A percentile compares a stretch with the other conserved stretches of the same genome.
These are phyloP conservation scores for Salix koriyanagi DNA, from an alignment of 345 rosid genomes.

Conservation along the genomic window DNA sequence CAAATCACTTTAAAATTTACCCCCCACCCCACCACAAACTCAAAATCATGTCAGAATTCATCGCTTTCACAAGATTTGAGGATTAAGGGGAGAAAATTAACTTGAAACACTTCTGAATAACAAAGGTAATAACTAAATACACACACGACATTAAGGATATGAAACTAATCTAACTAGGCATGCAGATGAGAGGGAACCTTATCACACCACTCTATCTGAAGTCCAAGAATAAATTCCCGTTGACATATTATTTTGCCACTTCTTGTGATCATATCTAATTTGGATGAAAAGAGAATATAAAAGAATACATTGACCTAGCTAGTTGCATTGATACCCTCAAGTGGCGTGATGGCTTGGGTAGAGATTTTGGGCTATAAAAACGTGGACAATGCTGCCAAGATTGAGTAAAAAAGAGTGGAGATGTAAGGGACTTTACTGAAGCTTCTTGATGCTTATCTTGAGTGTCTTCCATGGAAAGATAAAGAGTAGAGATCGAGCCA, in stretches of 20 bases:
- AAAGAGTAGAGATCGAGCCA: neutral
- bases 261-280: neutral
- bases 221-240: neutral
- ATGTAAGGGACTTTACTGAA: no score
- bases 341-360: neutral
- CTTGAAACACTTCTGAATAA: neutral
- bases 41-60: no score
- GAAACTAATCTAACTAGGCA: neutral
- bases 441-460: neutral
- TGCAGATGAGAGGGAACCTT: neutral
- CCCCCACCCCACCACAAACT: no score
- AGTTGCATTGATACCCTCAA: neutral
- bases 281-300: neutral
- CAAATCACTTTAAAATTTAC: no score
- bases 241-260: neutral
- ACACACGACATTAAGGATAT: neutral
- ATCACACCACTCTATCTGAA: neutral
- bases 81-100: no score
- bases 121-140: neutral
- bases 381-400: neutral
- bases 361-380: neutral
- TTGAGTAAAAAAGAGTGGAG: neutral
- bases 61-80: no score
- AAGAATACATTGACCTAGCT: neutral
- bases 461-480: neutral